phyloP scores from a whole-genome alignment of 495 filamentous ascomycete species.

The Annulohypoxylon maeteangense region DNA sequence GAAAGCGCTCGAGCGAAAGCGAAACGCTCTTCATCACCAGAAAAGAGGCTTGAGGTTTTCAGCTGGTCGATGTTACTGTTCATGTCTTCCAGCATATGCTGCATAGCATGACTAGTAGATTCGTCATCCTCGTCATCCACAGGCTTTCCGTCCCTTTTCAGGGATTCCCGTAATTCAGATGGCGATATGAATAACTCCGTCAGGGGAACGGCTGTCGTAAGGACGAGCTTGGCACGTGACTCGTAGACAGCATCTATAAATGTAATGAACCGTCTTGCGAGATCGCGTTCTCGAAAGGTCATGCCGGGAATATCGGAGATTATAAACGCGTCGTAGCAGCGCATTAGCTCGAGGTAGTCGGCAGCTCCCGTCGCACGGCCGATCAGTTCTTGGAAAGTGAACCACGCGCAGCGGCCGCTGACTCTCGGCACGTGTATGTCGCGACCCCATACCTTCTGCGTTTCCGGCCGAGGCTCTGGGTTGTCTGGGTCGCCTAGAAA shows the following conservation, averaged over 20 bases:
- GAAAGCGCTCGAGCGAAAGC: conserved; percentile 92
- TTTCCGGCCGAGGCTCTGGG: conserved; percentile 78
- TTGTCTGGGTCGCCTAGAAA: conserved; percentile 86
- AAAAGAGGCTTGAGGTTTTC: conserved; percentile 88
- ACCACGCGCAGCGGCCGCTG: conserved; percentile 87
- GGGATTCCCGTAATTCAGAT: conserved; percentile 71
- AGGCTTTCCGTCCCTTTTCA: conserved; percentile 55
- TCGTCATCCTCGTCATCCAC: conserved; percentile 59
- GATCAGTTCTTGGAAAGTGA: conserved; percentile 90
- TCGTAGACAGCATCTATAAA: conserved; percentile 97
- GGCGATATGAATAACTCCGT: conserved; percentile 88
- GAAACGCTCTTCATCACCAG: conserved; percentile 95
- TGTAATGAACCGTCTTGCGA: conserved; percentile 93
- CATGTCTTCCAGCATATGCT: conserved; percentile 92
- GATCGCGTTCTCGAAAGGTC: conserved; percentile 85
- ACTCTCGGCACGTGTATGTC: conserved; percentile 87
- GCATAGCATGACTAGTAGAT: conserved; percentile 82
- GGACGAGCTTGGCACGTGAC: conserved; percentile 87
- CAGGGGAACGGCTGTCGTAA: conserved; percentile 87
- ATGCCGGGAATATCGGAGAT: conserved; percentile 92
- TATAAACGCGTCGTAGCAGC: conserved; percentile 90
- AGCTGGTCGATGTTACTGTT: conserved; percentile 86
- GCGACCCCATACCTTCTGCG: conserved; percentile 93
- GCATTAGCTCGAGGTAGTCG: conserved; percentile 93
- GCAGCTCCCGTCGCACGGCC: conserved; percentile 87